Evolutionary conservation across 2,329 filamentous ascomycete genomes (phyloP).

Genomic region (Fusarium vanettenii): DNA sequence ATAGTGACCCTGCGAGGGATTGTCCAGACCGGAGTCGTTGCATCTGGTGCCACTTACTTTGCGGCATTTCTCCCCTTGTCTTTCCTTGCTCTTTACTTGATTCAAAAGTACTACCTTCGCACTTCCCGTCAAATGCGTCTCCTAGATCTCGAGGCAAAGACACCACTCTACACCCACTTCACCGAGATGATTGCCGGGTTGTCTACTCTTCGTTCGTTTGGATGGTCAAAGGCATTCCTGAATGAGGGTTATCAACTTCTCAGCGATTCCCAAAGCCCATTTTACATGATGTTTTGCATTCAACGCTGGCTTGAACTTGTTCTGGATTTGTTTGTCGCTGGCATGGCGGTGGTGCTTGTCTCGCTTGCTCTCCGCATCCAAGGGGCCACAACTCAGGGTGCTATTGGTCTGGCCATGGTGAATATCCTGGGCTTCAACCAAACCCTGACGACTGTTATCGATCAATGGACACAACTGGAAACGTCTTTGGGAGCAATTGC

Average conservation of each 20-base stretch:
- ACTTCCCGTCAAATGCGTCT: constrained; percentile 64
- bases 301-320: constrained; percentile 63
- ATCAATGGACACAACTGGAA: constrained; percentile 52
- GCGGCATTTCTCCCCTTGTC: constrained; percentile 56
- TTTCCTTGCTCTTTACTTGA: constrained; percentile 53
- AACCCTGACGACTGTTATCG: constrained; percentile 47
- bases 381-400: constrained; percentile 41
- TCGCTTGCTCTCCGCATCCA: constrained; percentile 52
- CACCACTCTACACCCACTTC: constrained; percentile 63
- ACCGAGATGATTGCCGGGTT: constrained; percentile 60
- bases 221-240: constrained; percentile 54
- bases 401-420: constrained; percentile 47
- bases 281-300: constrained; percentile 61
- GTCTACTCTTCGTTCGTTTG: constrained; percentile 61
- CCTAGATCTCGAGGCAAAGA: constrained; percentile 62
- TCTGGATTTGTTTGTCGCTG: constrained; percentile 60
- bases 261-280: constrained; percentile 60
- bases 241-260: constrained; percentile 50
- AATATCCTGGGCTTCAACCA: constrained; percentile 45
- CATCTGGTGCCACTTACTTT: constrained; percentile 41
- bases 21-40: constrained; percentile 38
- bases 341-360: constrained; percentile 59
- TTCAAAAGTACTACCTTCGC: constrained; percentile 63
- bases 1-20: constrained; percentile 45
- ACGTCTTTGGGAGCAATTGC: constrained; percentile 51